Base-by-base conservation (phyloP, 2,329 filamentous ascomycete species). In the Fusarium caatingaense region DNA sequence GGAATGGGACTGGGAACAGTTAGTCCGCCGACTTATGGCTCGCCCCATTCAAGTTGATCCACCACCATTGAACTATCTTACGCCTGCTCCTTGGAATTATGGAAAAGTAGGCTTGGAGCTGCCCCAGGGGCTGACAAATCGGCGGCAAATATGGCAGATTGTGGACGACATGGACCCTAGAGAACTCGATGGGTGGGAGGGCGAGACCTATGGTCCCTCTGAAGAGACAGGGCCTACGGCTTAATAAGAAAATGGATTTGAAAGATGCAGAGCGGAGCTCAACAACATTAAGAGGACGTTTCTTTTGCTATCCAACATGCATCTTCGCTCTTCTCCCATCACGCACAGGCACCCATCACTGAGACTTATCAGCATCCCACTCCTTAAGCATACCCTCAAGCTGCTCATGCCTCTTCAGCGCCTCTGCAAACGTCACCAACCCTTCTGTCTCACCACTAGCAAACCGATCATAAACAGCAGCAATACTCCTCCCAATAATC, bases 401-500 rank as follows among this genome's bases (percentile, higher is more conserved):
- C 76, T 86, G 80, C 72, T 80, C 76, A 73, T 86, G 85, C n/a
- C 86, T 63, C 16, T 66, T n/a, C 27, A 85, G 69, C 1, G 85
- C 86, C 57, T 81, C 78, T 0, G 76, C 75, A 66, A 86, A 81
- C 0, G 78, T 80, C 8, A 79, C 74, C 65, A 78, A 45, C 0
- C 74, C 67, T 41, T 77, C 56, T 34, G 68, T 54, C 20, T 72
- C 30, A 16, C 70, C 76, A 2, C 74, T 68, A 10, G 85, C 85
- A 78, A 83, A 88, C 2, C 80, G 81, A 70, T 91, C 88, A 76
- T 90, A 91, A 1, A 89, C 70, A 21, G 81, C 81, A 0, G 82
- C 88, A 28, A 90, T 84, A 67, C 83, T 85, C 55, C 85, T 80
- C 2, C 81, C 82, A 5, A 78, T 70, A 2, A 81, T 37, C 0